Evolutionary conservation across 176 grass and related monocot genomes (phyloP).

Genomic region (Echinochloa phyllopogon): DNA sequence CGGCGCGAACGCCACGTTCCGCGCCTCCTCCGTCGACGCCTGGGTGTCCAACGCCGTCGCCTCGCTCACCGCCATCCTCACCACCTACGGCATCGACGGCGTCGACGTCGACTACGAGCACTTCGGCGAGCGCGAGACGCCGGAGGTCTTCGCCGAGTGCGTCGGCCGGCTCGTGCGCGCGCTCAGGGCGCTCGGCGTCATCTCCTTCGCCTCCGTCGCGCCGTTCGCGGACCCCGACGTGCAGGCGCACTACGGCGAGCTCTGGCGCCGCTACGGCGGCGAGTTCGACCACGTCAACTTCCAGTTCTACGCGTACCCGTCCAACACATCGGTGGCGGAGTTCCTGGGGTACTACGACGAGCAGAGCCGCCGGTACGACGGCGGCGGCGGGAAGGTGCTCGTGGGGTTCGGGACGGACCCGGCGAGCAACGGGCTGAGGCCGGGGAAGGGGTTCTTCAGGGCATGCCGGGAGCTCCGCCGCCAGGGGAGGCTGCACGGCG

Average conservation of each 20-base stretch:
- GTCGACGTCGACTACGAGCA: conserved; percentile 67
- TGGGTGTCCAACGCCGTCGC: conserved; percentile 51
- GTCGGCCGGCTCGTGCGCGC: conserved; percentile 45
- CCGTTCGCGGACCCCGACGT: conserved; percentile 48
- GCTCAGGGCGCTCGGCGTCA: conserved; percentile 37
- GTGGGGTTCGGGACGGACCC: conserved; percentile 43
- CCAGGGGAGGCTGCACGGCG: conserved; percentile 41
- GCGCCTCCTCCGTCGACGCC: conserved; percentile 31
- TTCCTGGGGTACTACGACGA: conserved; percentile 48
- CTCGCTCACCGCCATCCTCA: conserved; percentile 34
- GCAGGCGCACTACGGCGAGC: conserved; percentile 39
- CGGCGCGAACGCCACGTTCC: conserved; percentile 23
- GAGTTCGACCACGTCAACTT: conserved; percentile 64
- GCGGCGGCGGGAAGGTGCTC: conserved; percentile 40
- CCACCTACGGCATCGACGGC: conserved; percentile 45
- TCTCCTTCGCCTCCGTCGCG: conserved; percentile 59
- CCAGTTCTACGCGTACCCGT: conserved; percentile 61
- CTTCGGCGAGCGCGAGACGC: conserved; percentile 38
- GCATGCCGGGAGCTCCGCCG: conserved; percentile 46
- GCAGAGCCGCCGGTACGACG: conserved; percentile 44
- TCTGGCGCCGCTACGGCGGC: conserved; percentile 44
- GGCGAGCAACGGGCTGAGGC: background rate
- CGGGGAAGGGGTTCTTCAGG: conserved; percentile 50
- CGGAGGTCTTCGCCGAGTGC: conserved; percentile 54
- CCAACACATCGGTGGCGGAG: conserved; percentile 49